A percentile compares a stretch with the other conserved stretches of the same genome.
phyloP scores from a whole-genome alignment of 2,329 filamentous ascomycete genomes.

The Penicillium verrucosum region DNA sequence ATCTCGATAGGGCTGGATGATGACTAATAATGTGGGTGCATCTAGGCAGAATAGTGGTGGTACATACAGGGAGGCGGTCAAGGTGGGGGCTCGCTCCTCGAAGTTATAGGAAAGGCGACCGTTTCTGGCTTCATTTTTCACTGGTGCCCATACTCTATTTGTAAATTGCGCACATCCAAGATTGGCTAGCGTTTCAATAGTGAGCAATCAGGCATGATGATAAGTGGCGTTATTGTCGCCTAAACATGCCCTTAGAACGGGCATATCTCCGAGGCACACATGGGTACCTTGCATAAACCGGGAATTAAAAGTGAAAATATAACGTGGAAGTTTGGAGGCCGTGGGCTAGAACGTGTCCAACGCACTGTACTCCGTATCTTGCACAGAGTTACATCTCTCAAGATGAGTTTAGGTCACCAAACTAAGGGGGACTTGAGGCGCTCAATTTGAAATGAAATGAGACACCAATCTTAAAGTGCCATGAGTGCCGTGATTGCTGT shows the following conservation, averaged over 20 bases:
- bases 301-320: background rate
- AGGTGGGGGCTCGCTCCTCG: background rate
- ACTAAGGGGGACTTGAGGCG: background rate
- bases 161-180: background rate
- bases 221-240: background rate
- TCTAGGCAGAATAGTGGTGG: background rate
- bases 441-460: background rate
- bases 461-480: background rate
- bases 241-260: background rate
- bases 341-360: background rate
- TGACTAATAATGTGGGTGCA: background rate
- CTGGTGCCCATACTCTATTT: background rate
- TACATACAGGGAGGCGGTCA: background rate
- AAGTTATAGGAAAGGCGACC: background rate
- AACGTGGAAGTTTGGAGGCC: background rate
- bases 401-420: background rate
- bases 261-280: background rate
- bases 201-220: background rate
- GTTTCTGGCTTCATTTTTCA: background rate
- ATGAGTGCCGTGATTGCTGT: too few species aligned
- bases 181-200: background rate
- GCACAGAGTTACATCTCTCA: background rate
- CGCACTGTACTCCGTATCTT: background rate
- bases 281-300: conserved; percentile 2
- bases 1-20: background rate